These are phyloP conservation scores for Annona cherimola DNA, from an alignment of 164 flowering plant genomes.

Conservation along the genomic window DNA sequence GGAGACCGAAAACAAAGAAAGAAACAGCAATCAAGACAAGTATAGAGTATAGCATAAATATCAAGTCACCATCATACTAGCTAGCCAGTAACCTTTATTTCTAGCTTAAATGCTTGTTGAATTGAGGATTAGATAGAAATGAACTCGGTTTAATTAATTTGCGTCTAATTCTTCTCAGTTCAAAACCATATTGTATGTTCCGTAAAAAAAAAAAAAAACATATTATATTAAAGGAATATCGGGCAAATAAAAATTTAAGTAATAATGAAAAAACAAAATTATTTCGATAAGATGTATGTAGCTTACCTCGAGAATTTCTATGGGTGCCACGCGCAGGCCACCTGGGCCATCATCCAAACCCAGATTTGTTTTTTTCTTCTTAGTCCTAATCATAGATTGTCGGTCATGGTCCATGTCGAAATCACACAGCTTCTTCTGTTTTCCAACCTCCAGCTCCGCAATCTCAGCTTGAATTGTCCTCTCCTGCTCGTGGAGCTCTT, in stretches of 20 bases:
- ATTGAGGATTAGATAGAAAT: neutral
- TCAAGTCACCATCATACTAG: too few species aligned
- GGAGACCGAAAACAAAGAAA: neutral
- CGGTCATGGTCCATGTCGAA: conserved; percentile 6
- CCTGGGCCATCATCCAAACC: conserved; percentile 9
- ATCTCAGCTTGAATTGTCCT: conserved; percentile 48
- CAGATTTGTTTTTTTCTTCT: conserved; percentile 38
- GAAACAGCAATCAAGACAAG: neutral
- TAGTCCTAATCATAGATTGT: conserved; percentile 15
- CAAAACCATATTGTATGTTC: too few species aligned
- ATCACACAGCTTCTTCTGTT: conserved; percentile 16
- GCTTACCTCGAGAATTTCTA: conserved; percentile 57
- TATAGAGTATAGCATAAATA: neutral
- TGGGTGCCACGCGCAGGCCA: conserved; percentile 29
- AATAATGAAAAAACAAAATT: too few species aligned
- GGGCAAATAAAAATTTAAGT: too few species aligned
- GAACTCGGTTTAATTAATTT: too few species aligned
- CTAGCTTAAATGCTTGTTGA: neutral
- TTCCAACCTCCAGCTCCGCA: conserved; percentile 43
- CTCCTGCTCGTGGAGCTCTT: conserved; percentile 70
- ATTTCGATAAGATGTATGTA: too few species aligned
- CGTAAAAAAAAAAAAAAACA: too few species aligned
- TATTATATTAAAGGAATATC: too few species aligned
- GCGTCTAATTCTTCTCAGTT: too few species aligned
- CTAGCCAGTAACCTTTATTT: too few species aligned